Percentiles rank a stretch among this genome's conserved stretches.
Conservation (phyloP, 331 rosid genomes). For the Saraca asoca region DNA sequence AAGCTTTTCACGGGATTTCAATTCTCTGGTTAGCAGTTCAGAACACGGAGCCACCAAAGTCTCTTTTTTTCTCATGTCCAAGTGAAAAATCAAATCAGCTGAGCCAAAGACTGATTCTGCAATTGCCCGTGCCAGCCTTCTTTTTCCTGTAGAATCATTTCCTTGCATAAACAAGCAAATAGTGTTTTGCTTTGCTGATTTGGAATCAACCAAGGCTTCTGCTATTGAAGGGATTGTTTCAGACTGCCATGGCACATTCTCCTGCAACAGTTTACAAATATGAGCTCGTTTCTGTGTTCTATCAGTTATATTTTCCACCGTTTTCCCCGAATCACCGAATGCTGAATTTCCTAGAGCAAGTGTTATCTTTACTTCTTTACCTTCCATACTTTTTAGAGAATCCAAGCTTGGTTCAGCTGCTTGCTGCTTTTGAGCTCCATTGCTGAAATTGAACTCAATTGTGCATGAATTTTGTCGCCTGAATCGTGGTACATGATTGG, state of each 20-base stretch:
- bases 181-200: constrained; percentile 46
- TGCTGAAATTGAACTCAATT: constrained; percentile 72
- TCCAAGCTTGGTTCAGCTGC: constrained; percentile 51
- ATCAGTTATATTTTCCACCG: constrained; percentile 54
- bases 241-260: constrained; percentile 94
- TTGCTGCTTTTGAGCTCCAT: constrained; percentile 45
- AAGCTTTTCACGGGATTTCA: constrained; percentile 55
- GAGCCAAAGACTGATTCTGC: constrained; percentile 79
- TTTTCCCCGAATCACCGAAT: constrained; percentile 54
- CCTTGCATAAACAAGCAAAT: constrained; percentile 78
- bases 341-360: constrained; percentile 79
- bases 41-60: constrained; percentile 35
- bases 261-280: constrained; percentile 72
- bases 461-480: constrained; percentile 73
- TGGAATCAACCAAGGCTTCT: constrained; percentile 55
- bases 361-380: constrained; percentile 72
- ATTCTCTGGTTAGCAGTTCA: constrained; percentile 49
- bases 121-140: constrained; percentile 63
- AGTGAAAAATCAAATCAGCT: constrained; percentile 50
- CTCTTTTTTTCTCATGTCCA: constrained; percentile 53
- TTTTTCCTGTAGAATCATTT: constrained; percentile 70
- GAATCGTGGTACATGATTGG: constrained; percentile 58
- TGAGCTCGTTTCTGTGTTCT: constrained; percentile 55
- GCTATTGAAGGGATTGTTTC: constrained; percentile 77
- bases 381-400: constrained; percentile 56